Conservation (phyloP, 768 basidiomycete genomes). For the Psilocybe subaeruginosa region DNA sequence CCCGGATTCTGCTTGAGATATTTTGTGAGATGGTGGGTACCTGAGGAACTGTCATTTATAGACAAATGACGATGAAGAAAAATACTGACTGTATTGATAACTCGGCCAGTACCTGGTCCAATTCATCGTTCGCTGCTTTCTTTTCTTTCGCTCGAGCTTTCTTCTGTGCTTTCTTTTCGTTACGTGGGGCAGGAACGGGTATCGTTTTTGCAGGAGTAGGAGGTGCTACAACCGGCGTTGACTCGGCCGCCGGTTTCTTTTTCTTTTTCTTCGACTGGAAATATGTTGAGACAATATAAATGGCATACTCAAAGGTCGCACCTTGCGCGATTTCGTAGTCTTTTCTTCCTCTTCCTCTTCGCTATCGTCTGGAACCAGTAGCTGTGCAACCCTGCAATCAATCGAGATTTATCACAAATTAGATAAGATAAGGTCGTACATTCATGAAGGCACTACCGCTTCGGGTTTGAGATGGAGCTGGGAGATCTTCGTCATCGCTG, state of each 20-base stretch:
- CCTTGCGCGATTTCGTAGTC: conserved; percentile 40
- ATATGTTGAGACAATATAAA: neutral
- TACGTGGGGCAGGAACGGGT: conserved; percentile 28
- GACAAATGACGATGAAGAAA: neutral
- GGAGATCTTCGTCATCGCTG: conserved; percentile 41
- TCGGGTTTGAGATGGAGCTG: conserved; percentile 15
- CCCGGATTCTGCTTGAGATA: conserved; percentile 28
- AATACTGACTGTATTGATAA: conserved; percentile 70
- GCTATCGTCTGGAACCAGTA: conserved; percentile 37
- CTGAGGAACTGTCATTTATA: conserved; percentile 28
- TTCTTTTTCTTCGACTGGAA: conserved; percentile 46
- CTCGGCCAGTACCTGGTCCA: conserved; percentile 85
- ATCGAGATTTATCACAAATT: conserved; percentile 1
- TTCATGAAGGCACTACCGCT: conserved; percentile 43
- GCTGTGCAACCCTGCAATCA: conserved; percentile 29
- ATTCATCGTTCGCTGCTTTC: conserved; percentile 71
- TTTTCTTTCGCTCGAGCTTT: conserved; percentile 69
- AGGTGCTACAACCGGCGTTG: conserved; percentile 1
- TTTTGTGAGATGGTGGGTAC: conserved; percentile 55
- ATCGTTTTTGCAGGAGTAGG: conserved; percentile 5
- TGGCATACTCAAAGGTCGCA: conserved; percentile 11
- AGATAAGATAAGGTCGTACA: conserved; percentile 32
- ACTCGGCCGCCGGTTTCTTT: conserved; percentile 29
- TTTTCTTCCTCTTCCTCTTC: conserved; percentile 29
- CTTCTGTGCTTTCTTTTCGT: conserved; percentile 63